Base-by-base conservation (phyloP, 345 rosid genomes). In the Heritiera littoralis region DNA sequence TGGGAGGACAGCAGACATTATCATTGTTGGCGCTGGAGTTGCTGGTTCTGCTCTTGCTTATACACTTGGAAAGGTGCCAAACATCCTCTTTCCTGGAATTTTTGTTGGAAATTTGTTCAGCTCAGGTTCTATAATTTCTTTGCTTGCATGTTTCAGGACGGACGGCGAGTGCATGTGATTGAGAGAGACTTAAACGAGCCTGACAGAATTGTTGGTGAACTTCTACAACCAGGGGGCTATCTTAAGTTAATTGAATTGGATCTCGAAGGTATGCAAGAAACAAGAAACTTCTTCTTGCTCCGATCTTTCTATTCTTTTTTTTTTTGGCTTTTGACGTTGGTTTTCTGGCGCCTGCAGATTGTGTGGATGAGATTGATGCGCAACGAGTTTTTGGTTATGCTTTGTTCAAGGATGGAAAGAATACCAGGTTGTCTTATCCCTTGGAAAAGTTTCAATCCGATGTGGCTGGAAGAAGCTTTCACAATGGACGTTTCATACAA, bases 151-250 rank as follows among this genome's bases (percentile, higher is more conserved):
- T 55, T 56, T 49, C 83, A 91, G 92, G 90, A 89, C 41, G 94
- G 91, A 70, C 77, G 92, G 1, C 49, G 85, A 60, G 91, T 91
- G 41, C 87, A 54, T 17, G 90, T 89, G 12, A 87, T 91, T 9
- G 92, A 91, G 83, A 88, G 94, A 81, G 91, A 89, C 78, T 80
- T 89, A 74, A 60, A 85, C 0, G 82, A 89, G 63, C 94, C 84
- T 64, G 86, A 91, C 17, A 83, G 88, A 74, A 87, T 91, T n/a
- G 89, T 87, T 0, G 94, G 94, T 61, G 94, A 91, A 70, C 81
- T 87, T 69, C 85, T 91, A 7, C 94, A 88, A 75, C 94, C 91
- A 8, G 92, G 90, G 30, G 94, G 92, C 58, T 89, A 89, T 79
- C 80, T 91, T 40, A 89, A 89, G 79, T 41, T 91, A 74, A 66